Evolutionary conservation across 257 asterid genomes (phyloP).

Genomic region (Perilla frutescens): DNA sequence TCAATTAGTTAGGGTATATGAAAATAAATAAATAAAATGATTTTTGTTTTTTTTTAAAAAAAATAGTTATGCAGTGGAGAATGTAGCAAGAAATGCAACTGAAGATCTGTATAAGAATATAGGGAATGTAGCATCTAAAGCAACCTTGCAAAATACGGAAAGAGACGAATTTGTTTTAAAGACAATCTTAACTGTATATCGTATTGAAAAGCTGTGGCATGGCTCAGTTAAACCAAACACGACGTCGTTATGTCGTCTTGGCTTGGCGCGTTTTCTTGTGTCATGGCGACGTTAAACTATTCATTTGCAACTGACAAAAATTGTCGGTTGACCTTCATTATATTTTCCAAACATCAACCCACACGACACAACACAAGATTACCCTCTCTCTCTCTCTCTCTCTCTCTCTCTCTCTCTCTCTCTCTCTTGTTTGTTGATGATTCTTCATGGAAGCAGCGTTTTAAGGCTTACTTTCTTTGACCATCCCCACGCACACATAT

Average conservation of each 20-base stretch:
- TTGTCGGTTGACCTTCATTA: constrained; percentile 42
- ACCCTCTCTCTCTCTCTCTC: not conserved
- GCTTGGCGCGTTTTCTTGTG: constrained; percentile 42
- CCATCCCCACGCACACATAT: constrained; percentile 32
- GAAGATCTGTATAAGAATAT: no score
- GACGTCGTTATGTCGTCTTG: constrained; percentile 26
- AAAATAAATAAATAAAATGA: no score
- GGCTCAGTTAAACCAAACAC: not conserved
- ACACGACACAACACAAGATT: no score
- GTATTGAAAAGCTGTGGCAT: constrained; percentile 18
- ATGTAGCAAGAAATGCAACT: no score
- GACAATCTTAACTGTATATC: not conserved
- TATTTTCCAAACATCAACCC: not conserved
- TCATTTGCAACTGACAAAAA: constrained; percentile 19
- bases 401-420: not conserved
- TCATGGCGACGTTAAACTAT: constrained; percentile 26
- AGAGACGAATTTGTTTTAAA: no score
- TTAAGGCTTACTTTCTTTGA: constrained; percentile 68
- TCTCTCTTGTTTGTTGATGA: not conserved
- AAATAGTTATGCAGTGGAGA: no score
- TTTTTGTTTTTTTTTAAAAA: no score
- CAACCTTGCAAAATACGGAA: no score
- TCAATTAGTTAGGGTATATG: no score
- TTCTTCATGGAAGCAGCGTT: constrained; percentile 47
- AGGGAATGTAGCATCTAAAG: no score